Percentiles rank a stretch among this genome's conserved stretches.
These are phyloP conservation scores for Saccharomyces pastorianus DNA, from an alignment of 1,139 yeast genomes.

Conservation along the genomic window DNA sequence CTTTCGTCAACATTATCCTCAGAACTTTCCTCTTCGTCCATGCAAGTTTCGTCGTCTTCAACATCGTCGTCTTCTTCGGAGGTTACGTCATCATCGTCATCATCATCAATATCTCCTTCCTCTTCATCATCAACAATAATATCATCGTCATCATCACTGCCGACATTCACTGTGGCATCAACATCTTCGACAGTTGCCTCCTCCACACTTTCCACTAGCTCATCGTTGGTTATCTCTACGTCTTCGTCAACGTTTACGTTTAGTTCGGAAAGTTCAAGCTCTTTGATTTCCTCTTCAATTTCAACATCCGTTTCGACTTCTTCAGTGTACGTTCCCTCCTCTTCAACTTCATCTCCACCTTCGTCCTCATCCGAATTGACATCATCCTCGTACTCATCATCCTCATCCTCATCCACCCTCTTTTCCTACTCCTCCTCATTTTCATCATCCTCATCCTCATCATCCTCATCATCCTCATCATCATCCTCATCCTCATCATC, in stretches of 20 bases:
- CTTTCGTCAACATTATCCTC: background rate
- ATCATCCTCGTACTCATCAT: slow-evolving; percentile 5
- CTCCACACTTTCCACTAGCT: background rate
- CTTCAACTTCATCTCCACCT: slow-evolving; percentile 8
- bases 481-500: slow-evolving; percentile 13
- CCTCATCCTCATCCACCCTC: slow-evolving; percentile 8
- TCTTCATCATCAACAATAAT: background rate
- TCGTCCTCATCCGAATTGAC: slow-evolving; percentile 8
- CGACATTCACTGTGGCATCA: background rate
- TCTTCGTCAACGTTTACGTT: slow-evolving; percentile 1
- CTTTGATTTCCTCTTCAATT: slow-evolving; percentile 8
- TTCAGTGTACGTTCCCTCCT: slow-evolving; percentile 6
- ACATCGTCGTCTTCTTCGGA: background rate
- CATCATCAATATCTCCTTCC: background rate
- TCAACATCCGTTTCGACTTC: slow-evolving; percentile 15
- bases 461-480: slow-evolving; percentile 11
- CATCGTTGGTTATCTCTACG: slow-evolving; percentile 4
- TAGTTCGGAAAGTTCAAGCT: background rate
- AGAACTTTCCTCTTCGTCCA: background rate
- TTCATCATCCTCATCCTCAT: slow-evolving; percentile 4
- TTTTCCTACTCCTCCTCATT: slow-evolving; percentile 9
- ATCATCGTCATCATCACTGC: background rate
- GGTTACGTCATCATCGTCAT: background rate
- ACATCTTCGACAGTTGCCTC: background rate
- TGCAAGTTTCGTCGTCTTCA: background rate